Conservation (phyloP, 176 grass and related monocot species). For the Alopecurus myosuroides region DNA sequence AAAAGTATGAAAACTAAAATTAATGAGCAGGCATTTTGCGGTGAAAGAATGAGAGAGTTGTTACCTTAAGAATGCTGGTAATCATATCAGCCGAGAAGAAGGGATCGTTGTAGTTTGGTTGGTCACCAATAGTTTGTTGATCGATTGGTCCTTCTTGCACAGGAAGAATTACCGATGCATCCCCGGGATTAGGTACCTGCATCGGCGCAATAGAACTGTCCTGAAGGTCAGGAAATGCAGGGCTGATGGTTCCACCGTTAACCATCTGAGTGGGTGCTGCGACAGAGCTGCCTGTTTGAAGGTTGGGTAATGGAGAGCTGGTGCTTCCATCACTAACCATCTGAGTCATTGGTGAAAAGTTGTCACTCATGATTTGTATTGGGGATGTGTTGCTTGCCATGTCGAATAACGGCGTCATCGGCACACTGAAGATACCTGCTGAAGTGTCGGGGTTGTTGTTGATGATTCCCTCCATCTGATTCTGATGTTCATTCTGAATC, state of each 20-base stretch:
- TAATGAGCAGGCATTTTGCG: neutral
- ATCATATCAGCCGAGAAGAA: neutral
- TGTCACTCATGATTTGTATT: no score
- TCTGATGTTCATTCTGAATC: no score
- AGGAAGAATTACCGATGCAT: neutral
- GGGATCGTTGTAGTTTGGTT: neutral
- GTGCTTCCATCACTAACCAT: no score
- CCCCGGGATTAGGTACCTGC: neutral
- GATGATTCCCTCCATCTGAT: no score
- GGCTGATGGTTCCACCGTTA: constrained; percentile 5
- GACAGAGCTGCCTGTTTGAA: neutral
- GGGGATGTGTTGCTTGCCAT: no score
- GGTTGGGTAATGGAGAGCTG: no score
- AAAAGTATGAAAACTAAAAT: no score
- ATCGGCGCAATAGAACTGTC: neutral
- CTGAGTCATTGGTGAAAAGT: no score
- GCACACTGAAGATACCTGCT: no score
- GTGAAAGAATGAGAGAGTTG: neutral
- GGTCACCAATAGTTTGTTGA: neutral
- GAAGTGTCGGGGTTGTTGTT: no score
- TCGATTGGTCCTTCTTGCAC: neutral
- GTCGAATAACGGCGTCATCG: no score
- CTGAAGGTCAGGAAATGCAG: neutral
- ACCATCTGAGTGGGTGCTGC: neutral
- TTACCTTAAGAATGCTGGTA: neutral